Evolutionary conservation across 495 filamentous ascomycete species (phyloP).

Genomic region (Niebla homalea): DNA sequence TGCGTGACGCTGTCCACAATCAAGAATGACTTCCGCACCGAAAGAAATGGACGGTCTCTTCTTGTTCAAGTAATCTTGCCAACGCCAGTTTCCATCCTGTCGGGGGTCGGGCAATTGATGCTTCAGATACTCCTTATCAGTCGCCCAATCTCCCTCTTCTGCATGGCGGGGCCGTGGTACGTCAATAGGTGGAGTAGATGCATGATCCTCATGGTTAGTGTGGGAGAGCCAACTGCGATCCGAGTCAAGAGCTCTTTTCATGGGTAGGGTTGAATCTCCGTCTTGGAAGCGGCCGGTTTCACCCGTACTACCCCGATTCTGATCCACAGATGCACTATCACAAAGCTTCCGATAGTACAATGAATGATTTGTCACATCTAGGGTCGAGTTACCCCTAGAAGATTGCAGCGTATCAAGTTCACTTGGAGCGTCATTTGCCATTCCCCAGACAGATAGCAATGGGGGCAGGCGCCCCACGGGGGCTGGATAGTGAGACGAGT

Average conservation of each 20-base stretch:
- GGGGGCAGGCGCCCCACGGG: neutral
- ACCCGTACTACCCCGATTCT: too few relatives aligned
- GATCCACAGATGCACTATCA: too few relatives aligned
- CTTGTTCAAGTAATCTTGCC: constrained; percentile 31
- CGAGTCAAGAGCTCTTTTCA: constrained; percentile 8
- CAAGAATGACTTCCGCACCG: constrained; percentile 27
- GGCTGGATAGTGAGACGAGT: neutral
- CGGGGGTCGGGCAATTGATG: neutral
- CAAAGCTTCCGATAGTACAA: neutral
- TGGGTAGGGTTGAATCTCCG: neutral
- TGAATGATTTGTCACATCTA: neutral
- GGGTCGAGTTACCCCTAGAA: neutral
- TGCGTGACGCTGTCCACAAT: constrained; percentile 25
- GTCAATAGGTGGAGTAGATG: constrained; percentile 15
- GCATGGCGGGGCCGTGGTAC: constrained; percentile 7
- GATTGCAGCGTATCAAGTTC: constrained; percentile 6
- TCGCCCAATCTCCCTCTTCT: constrained; percentile 2
- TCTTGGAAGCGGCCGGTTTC: too few relatives aligned
- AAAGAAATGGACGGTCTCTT: constrained; percentile 32
- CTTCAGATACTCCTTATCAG: constrained; percentile 8
- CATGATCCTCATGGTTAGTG: constrained; percentile 6
- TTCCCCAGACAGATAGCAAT: constrained; percentile 2
- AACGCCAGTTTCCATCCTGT: constrained; percentile 26
- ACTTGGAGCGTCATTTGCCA: constrained; percentile 16
- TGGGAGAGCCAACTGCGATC: constrained; percentile 10